Evolutionary conservation across 1,139 yeast genomes (phyloP).

Genomic region (Pichia norvegensis): DNA sequence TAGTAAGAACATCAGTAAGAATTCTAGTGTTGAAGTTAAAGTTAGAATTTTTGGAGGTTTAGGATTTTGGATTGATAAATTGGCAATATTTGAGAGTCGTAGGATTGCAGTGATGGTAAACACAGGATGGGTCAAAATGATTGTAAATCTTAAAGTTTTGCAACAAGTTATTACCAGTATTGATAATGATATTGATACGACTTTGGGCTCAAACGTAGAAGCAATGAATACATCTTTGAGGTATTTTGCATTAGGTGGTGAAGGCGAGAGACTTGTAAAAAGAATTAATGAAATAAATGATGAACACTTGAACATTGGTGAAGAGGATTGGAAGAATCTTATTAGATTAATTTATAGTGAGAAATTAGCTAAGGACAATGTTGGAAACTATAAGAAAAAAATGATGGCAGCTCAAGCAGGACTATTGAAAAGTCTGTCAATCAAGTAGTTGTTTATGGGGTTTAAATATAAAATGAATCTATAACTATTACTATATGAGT

Average conservation of each 20-base stretch:
- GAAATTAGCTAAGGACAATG: constrained; percentile 24
- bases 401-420: constrained; percentile 13
- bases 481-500: not conserved
- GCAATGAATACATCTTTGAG: constrained; percentile 34
- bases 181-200: constrained; percentile 30
- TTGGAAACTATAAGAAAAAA: constrained; percentile 9
- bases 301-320: constrained; percentile 13
- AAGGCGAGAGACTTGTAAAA: constrained; percentile 13
- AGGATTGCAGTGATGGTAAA: constrained; percentile 49
- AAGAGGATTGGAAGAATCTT: constrained; percentile 35
- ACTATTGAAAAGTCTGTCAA: constrained; percentile 6
- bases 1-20: constrained; percentile 42
- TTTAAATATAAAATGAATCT: not conserved
- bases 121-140: constrained; percentile 60
- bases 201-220: not conserved
- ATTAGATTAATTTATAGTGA: constrained; percentile 44
- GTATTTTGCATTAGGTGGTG: constrained; percentile 36
- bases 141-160: constrained; percentile 61
- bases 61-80: constrained; percentile 45
- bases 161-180: constrained; percentile 71
- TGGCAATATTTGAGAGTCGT: constrained; percentile 54
- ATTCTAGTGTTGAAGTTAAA: constrained; percentile 23
- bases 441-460: not conserved
- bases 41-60: constrained; percentile 40
- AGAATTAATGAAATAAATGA: constrained; percentile 6